Percentiles rank a stretch among this genome's conserved stretches.
Evolutionary conservation across 1,284 basidiomycete genomes (phyloP).

Genomic region (Tylopilus microsporus): DNA sequence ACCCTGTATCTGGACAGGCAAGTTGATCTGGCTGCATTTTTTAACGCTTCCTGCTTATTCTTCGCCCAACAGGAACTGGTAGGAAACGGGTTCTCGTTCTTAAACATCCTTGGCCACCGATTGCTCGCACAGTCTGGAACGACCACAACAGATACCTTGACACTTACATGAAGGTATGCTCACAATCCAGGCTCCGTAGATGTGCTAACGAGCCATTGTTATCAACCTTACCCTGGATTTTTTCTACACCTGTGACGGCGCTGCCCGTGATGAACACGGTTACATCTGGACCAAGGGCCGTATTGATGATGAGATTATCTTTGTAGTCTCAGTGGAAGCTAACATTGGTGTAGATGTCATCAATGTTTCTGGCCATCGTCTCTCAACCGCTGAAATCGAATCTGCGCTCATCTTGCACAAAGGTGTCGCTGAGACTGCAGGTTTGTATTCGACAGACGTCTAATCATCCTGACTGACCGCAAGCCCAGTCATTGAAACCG

Average conservation of each 20-base stretch:
- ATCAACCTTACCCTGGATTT: slow-evolving; percentile 72
- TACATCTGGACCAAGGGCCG: slow-evolving; percentile 99
- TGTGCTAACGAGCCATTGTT: slow-evolving; percentile 4
- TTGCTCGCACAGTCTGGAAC: slow-evolving; percentile 89
- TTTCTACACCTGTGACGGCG: slow-evolving; percentile 98
- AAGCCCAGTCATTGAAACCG: slow-evolving; percentile 70
- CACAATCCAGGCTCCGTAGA: background rate
- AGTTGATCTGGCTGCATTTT: slow-evolving; percentile 8
- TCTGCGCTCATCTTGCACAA: slow-evolving; percentile 90
- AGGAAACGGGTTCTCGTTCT: slow-evolving; percentile 85
- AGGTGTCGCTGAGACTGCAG: slow-evolving; percentile 93
- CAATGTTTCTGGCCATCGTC: slow-evolving; percentile 93
- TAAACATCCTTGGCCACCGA: slow-evolving; percentile 89
- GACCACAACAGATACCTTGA: slow-evolving; percentile 92
- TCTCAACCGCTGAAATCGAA: slow-evolving; percentile 98
- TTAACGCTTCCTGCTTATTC: slow-evolving; percentile 1
- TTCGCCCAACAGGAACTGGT: slow-evolving; percentile 51
- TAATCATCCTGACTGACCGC: background rate
- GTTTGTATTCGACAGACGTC: slow-evolving; percentile 29
- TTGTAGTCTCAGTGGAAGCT: slow-evolving; percentile 7
- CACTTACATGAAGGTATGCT: slow-evolving; percentile 79
- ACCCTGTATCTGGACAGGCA: slow-evolving; percentile 70
- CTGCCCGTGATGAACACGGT: slow-evolving; percentile 89
- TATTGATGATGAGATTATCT: slow-evolving; percentile 73
- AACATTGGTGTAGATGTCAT: slow-evolving; percentile 61